Conservation (phyloP, 2,329 filamentous ascomycete genomes). For the Apiospora pterosperma region DNA sequence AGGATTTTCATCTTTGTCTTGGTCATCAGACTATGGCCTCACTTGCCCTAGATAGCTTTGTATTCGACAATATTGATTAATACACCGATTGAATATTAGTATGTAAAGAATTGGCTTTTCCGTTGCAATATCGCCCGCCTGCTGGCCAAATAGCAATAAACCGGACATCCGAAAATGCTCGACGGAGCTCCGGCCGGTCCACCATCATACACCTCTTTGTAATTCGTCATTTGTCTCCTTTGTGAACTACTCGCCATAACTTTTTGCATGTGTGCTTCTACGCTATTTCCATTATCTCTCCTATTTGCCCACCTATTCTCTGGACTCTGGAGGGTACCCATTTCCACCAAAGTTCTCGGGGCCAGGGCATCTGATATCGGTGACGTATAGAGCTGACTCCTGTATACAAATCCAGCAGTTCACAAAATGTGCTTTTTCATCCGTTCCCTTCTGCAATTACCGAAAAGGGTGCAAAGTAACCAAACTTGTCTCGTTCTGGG, state of each 20-base stretch:
- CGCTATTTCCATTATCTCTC: neutral
- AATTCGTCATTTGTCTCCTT: neutral
- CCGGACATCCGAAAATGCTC: neutral
- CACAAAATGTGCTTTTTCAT: neutral
- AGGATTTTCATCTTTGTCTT: neutral
- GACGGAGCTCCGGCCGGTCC: neutral
- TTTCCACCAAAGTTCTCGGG: neutral
- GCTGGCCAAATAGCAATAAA: neutral
- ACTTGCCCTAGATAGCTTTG: neutral
- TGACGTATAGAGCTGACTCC: neutral
- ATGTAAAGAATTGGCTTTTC: neutral
- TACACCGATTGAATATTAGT: neutral
- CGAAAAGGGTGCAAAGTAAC: neutral
- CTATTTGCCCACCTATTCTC: neutral
- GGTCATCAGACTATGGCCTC: neutral
- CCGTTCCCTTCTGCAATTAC: neutral
- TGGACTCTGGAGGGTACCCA: neutral
- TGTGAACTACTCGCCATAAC: accelerated
- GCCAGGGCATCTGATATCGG: neutral
- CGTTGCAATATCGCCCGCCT: neutral
- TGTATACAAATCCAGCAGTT: neutral
- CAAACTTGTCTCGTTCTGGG: neutral
- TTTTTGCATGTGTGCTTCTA: too few relatives aligned
- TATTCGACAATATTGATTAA: neutral
- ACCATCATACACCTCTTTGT: neutral